phyloP scores from a whole-genome alignment of 495 filamentous ascomycete genomes.

The Glutinoglossum americanum region DNA sequence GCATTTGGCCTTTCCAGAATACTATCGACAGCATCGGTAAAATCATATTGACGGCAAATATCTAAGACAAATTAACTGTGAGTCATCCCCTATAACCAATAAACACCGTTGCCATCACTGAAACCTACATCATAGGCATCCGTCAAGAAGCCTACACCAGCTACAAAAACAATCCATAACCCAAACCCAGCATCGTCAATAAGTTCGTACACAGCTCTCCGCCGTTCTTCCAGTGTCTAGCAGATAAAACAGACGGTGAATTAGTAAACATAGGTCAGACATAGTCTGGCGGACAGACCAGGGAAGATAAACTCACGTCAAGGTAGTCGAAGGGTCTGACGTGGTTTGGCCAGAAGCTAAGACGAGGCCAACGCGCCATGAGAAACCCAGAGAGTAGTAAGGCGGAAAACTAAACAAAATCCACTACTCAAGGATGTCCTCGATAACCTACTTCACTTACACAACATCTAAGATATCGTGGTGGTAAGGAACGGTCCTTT shows the following conservation, averaged over 20 bases:
- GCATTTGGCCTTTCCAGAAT: constrained; percentile 36
- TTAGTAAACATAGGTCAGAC: background rate
- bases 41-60: constrained; percentile 54
- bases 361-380: background rate
- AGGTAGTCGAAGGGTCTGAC: background rate
- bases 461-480: no score
- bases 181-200: background rate
- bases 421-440: no score
- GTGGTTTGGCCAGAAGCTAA: background rate
- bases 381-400: background rate
- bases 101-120: background rate
- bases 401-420: no score
- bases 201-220: background rate
- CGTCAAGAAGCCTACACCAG: constrained; percentile 73
- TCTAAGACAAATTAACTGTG: constrained; percentile 8
- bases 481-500: no score
- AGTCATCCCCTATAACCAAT: background rate
- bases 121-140: constrained; percentile 37
- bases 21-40: constrained; percentile 45
- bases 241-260: background rate
- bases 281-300: background rate
- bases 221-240: background rate
- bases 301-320: background rate
- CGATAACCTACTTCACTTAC: no score
- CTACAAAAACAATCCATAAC: constrained; percentile 23